Base-by-base conservation (phyloP, 2,329 filamentous ascomycete species). In the Biscogniauxia marginata region DNA sequence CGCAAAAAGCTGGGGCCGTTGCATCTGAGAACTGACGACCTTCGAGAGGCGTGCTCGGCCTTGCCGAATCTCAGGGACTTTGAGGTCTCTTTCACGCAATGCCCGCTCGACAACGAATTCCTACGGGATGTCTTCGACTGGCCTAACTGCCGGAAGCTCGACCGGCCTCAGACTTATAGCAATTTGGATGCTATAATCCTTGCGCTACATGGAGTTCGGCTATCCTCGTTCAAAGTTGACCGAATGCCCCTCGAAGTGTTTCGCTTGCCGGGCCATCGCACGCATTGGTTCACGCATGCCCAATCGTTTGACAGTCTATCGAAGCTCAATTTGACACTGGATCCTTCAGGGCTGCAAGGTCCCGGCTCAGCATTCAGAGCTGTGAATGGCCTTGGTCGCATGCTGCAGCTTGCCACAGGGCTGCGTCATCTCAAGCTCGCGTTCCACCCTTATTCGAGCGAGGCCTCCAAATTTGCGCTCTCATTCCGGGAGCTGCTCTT, bases 191-290 rank as follows among this genome's bases (percentile, higher is more conserved):
- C 72, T 54, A 70, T 77, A 56, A 70, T 75, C 43, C 70, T 70
- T 30, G 73, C 74, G 24, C 57, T 74, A 51, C 70, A 74, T 43
- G 73, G 74, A 25, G 61, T 71, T 25, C 65, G 64, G 19, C 67
- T 78, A 45, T 61, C 65, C 9, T 72, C 73, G 4, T 71, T 79
- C 55, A 68, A 72, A 49, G 68, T 79, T 53, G 76, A 79, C 63
- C 73, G 75, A 11, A 69, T 79, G 50, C 77, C 76, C 7, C 69
- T 78, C 46, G 75, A 78, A 58, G 64, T 77, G 16, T 75, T 78
- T 59, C 71, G 73, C 49, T 53, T 72, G 44, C 61, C 68, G 7
- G 66, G 65, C 46, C 70, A 76, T 63, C 72, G 75, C 21, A 66
- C 64, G 11, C 71, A 74, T 55, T 79, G 76, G 76, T 74, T 75